Conservation (phyloP, 2,329 filamentous ascomycete species). For the Purpureocillium lavendulum region DNA sequence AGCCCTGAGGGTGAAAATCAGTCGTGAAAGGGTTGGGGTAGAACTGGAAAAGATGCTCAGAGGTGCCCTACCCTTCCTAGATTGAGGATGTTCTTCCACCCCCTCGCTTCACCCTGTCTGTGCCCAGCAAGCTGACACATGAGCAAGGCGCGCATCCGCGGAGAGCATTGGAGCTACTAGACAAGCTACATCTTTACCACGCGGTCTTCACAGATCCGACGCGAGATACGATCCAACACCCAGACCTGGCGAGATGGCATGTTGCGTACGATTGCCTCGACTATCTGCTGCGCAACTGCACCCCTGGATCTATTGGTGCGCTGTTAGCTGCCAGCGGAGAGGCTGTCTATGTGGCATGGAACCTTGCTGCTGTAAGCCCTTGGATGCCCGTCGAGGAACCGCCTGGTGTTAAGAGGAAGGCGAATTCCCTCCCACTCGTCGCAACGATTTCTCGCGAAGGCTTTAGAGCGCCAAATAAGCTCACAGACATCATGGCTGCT, state of each 20-base stretch:
- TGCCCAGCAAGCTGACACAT: background rate
- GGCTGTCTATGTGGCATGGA: constrained; percentile 67
- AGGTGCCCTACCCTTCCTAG: background rate
- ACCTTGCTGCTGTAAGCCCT: constrained; percentile 65
- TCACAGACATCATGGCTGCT: constrained; percentile 58
- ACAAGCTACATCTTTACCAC: constrained; percentile 59
- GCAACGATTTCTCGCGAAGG: constrained; percentile 60
- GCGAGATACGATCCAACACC: constrained; percentile 39
- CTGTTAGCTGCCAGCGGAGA: constrained; percentile 54
- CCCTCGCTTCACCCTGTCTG: background rate
- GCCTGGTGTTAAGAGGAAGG: constrained; percentile 36
- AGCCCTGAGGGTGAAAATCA: constrained; percentile 81
- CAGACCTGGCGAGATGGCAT: constrained; percentile 53
- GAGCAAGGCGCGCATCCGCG: constrained; percentile 47
- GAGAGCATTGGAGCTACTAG: constrained; percentile 54
- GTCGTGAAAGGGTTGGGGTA: constrained; percentile 76
- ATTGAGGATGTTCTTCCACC: background rate
- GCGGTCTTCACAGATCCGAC: constrained; percentile 67
- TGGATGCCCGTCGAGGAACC: constrained; percentile 50
- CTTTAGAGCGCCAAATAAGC: constrained; percentile 70
- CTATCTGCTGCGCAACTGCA: constrained; percentile 34
- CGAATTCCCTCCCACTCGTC: constrained; percentile 39
- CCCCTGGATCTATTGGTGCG: constrained; percentile 38
- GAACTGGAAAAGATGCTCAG: constrained; percentile 44
- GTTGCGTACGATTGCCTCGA: constrained; percentile 57